Evolutionary conservation across 371 early-diverging fungal species (phyloP), one percentile per base, ranked within the genome.

Genomic region (Chytridiales sp.): DNA sequence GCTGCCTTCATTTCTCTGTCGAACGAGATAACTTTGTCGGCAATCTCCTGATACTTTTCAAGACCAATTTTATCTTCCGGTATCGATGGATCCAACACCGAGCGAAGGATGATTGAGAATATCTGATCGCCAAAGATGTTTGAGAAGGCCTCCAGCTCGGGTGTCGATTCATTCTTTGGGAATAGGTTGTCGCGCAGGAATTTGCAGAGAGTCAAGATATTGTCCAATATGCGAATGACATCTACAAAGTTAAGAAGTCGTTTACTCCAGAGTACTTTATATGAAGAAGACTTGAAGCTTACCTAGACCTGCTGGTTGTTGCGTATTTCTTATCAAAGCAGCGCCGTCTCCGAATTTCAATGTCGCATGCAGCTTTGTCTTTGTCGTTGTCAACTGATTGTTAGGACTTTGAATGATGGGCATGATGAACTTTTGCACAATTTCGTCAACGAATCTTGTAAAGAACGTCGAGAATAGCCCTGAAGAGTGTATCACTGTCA

Each of bases 61-160:
- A 41, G 46, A 0, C 40, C 56, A 8, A 43, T 46, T 3, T n/a
- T 9, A 29, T 62, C 44, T 17, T 62, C 62, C n/a, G 56, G 56
- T 31, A 62, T 56, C 13, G 49, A 56, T 2, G 55, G 55, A 21
- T 5, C 17, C 38, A 62, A n/a, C 0, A 21, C 24, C 9, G 29
- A 31, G 11, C 21, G 8, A 5, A 47, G 22, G 11, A 62, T 27
- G 13, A 24, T 46, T 8, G 13, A 8, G 21, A 62, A 11, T 8
- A 62, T 6, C 24, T 36, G 6, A 2, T 55, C 36, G 9, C 17
- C 19, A n/a, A 62, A n/a, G 34, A 47, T 41, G 39, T 40, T 3
- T 3, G 36, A 39, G 36, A 62, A 47, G 56, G 24, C 27, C 35
- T 54, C 31, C n/a, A 30, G 27, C 46, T 56, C 51, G 39, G 62